Evolutionary conservation across 208 protist species (phyloP), one percentile per base, ranked within the genome.

Genomic region (Crithidia mellificae): DNA sequence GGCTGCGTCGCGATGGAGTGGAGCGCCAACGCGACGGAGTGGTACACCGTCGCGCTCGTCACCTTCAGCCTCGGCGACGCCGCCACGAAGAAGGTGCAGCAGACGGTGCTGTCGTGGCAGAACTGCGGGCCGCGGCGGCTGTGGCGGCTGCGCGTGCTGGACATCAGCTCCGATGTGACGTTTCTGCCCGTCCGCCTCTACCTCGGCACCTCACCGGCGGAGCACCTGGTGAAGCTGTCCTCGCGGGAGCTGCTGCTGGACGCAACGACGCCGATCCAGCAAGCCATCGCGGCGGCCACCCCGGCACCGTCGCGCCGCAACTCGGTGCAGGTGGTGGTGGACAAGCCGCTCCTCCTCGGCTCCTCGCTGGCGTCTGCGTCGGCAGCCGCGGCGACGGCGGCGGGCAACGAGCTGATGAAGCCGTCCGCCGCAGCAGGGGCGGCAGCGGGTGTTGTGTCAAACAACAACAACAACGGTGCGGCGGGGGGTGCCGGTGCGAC

Each of bases 11-110:
- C 63, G 30, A 49, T 76, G 53, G 68, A 93, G 61, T 87, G 59
- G 63, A 89, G 80, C 72, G 74, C 77, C 27, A 72, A 81, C 32
- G 44, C 49, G 6, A 69, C 27, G 30, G 17, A 65, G 29, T 81
- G 75, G 75, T 50, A 32, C 41, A 67, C 49, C 14, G 75, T 67
- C 12, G 62, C 62, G 14, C 46, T 69, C n/a, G 32, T 22, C 54
- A 61, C 54, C 27, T 58, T 70, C 51, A 62, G 39, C 55, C 50
- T 43, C 12, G 17, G 19, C 47, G 17, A 22, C n/a, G 49, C 43
- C 24, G 53, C n/a, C 4, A 24, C n/a, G n/a, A 30, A 46, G 11
- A 55, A 25, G 27, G 30, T 53, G 14, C 36, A 69, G 47, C 25
- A 34, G 12, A 51, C 39, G 43, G 53, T 61, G 22, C 49, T 76